Conservation (phyloP, 2,329 filamentous ascomycete genomes). For the Mariannaea elegans region DNA sequence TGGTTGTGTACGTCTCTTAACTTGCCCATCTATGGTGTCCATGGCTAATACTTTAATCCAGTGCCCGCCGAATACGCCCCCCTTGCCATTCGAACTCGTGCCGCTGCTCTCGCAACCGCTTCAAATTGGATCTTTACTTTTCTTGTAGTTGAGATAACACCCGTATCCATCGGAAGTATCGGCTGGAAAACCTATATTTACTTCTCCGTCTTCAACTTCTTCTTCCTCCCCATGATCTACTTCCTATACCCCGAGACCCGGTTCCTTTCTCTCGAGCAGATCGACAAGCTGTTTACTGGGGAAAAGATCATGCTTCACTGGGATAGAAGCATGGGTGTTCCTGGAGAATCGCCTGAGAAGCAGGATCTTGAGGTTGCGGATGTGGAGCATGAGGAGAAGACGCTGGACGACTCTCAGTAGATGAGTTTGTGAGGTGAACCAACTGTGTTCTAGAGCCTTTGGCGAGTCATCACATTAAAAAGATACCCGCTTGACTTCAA, state of each 20-base stretch:
- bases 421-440: too few species aligned
- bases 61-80: slow-evolving; percentile 56
- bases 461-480: too few species aligned
- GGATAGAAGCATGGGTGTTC: slow-evolving; percentile 44
- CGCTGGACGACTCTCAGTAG: slow-evolving; percentile 12
- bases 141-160: slow-evolving; percentile 50
- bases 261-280: slow-evolving; percentile 58
- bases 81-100: slow-evolving; percentile 49
- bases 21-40: background rate
- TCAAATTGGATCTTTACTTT: slow-evolving; percentile 50
- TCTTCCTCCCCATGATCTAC: slow-evolving; percentile 54
- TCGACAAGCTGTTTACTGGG: slow-evolving; percentile 52
- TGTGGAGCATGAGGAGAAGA: slow-evolving; percentile 34
- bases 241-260: slow-evolving; percentile 61
- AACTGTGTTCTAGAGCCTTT: too few species aligned
- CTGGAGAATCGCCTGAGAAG: slow-evolving; percentile 38
- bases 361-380: slow-evolving; percentile 26
- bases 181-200: slow-evolving; percentile 51
- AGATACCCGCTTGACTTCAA: too few species aligned
- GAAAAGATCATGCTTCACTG: slow-evolving; percentile 44
- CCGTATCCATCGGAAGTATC: slow-evolving; percentile 48
- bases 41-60: slow-evolving; percentile 16
- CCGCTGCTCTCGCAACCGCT: slow-evolving; percentile 49
- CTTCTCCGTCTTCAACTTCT: slow-evolving; percentile 49
- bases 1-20: slow-evolving; percentile 42